phyloP scores from a whole-genome alignment of 495 filamentous ascomycete species.

The Xylaria nigripes region DNA sequence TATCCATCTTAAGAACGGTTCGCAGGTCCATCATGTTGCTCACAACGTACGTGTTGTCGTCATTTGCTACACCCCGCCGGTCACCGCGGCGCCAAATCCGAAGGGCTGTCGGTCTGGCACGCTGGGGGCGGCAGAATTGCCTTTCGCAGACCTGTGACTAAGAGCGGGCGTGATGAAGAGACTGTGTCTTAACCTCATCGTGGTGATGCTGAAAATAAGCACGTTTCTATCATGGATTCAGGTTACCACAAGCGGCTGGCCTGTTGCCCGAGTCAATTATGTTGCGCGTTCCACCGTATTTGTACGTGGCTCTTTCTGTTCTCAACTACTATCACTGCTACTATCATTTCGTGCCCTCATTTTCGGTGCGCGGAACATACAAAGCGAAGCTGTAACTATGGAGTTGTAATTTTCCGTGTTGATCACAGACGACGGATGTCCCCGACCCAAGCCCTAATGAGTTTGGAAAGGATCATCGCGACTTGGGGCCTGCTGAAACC shows the following conservation, averaged over 20 bases:
- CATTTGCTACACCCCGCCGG: conserved; percentile 3
- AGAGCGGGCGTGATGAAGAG: neutral
- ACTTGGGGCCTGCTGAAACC: too few relatives aligned
- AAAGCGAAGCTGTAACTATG: conserved; percentile 1
- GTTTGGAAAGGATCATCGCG: conserved; percentile 1
- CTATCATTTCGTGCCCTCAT: neutral
- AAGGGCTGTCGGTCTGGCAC: conserved; percentile 12
- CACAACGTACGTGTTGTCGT: conserved; percentile 10
- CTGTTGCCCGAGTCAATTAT: neutral
- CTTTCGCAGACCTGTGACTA: neutral
- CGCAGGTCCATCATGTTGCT: conserved; percentile 16
- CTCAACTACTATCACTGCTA: neutral
- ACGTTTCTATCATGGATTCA: neutral
- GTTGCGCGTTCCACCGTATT: neutral
- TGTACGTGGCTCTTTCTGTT: neutral
- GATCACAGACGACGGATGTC: neutral
- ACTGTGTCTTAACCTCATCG: neutral
- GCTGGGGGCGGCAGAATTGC: neutral
- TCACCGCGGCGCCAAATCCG: conserved; percentile 8
- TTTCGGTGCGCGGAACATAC: conserved; percentile 3
- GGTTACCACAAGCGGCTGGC: neutral
- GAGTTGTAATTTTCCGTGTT: conserved; percentile 5
- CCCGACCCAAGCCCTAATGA: neutral
- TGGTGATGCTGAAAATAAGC: neutral
- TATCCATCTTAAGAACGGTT: conserved; percentile 7